Evolutionary conservation across 129 eudicot species (phyloP).

Genomic region (Flaveria brownii): DNA sequence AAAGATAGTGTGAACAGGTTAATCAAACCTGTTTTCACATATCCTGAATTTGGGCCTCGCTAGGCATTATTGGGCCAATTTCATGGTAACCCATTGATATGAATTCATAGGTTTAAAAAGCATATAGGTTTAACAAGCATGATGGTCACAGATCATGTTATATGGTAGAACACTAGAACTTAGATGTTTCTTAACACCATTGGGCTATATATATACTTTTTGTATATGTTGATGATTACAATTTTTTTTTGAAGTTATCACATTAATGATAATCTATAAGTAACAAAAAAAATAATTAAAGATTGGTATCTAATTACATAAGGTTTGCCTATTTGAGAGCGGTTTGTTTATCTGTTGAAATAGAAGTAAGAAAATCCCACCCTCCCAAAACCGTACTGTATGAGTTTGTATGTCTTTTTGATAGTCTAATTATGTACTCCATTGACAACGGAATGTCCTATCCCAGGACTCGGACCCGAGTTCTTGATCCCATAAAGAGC

Average conservation of each 20-base stretch:
- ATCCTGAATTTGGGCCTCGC: no score
- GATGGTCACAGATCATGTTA: slow-evolving; percentile 12
- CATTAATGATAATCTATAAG: neutral
- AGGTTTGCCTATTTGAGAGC: no score
- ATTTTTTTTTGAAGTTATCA: slow-evolving; percentile 7
- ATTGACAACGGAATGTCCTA: slow-evolving; percentile 42
- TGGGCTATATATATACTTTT: neutral
- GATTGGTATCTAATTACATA: slow-evolving; percentile 8
- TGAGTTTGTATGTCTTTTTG: neutral
- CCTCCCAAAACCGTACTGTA: no score
- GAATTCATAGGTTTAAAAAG: slow-evolving; percentile 21
- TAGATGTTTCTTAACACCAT: neutral
- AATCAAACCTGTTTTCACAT: no score
- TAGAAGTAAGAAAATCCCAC: no score
- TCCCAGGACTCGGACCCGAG: slow-evolving; percentile 75
- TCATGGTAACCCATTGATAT: slow-evolving; percentile 42
- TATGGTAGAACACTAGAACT: neutral
- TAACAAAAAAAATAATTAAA: slow-evolving; percentile 21
- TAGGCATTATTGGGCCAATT: no score
- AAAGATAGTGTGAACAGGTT: no score
- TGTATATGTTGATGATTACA: slow-evolving; percentile 14
- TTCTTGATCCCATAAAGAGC: slow-evolving; percentile 47
- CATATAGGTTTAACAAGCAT: slow-evolving; percentile 9
- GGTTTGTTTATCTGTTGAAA: no score
- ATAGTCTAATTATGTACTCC: slow-evolving; percentile 31